phyloP scores from a whole-genome alignment of 352 stramenopile species.

The Peronospora destructor region DNA sequence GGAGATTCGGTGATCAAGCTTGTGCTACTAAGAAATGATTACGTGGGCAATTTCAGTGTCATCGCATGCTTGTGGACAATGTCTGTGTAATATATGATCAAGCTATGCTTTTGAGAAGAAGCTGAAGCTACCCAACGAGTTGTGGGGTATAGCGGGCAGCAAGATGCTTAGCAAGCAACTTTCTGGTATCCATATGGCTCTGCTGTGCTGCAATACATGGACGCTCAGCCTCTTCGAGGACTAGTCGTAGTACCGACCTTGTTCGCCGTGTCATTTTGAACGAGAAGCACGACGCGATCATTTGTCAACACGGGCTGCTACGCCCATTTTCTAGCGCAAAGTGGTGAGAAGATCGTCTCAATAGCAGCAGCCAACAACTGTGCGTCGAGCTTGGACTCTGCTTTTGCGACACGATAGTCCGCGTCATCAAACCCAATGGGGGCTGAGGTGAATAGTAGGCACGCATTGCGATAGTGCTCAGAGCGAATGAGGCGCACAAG shows the following conservation, averaged over 20 bases:
- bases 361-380: conserved; percentile 56
- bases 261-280: conserved; percentile 60
- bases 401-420: conserved; percentile 68
- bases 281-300: conserved; percentile 71
- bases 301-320: conserved; percentile 46
- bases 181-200: conserved; percentile 57
- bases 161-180: conserved; percentile 86
- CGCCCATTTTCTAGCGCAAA: conserved; percentile 74
- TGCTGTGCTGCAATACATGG: conserved; percentile 87
- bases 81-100: conserved; percentile 81
- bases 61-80: conserved; percentile 79
- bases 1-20: conserved; percentile 73
- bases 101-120: conserved; percentile 86
- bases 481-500: conserved; percentile 40
- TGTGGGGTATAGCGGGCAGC: conserved; percentile 87
- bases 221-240: conserved; percentile 80
- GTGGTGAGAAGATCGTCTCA: conserved; percentile 77
- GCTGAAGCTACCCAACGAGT: conserved; percentile 66
- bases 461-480: conserved; percentile 60
- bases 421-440: conserved; percentile 34
- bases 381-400: conserved; percentile 78
- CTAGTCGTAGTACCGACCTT: conserved; percentile 87
- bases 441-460: conserved; percentile 33
- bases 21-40: conserved; percentile 80
- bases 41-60: conserved; percentile 81